phyloP scores from a whole-genome alignment of 768 basidiomycete species.

The Boletus speciosus region DNA sequence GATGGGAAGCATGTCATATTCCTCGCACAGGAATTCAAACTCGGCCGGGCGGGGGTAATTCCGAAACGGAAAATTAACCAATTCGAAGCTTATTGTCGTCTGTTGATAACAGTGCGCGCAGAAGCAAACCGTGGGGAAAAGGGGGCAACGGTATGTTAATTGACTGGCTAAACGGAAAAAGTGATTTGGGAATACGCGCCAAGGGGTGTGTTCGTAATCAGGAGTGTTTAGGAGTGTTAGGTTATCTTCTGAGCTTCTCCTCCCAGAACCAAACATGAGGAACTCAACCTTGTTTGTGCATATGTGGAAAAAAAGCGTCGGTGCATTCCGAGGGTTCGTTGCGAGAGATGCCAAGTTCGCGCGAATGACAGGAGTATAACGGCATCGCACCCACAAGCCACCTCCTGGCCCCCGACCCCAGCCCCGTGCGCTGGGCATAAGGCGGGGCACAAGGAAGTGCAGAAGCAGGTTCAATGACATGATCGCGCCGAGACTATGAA shows the following conservation, averaged over 20 bases:
- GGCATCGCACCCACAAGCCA: not conserved
- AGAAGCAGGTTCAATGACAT: not conserved
- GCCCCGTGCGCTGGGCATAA: not conserved
- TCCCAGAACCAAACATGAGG: not conserved
- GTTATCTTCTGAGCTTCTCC: not conserved
- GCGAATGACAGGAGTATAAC: not conserved
- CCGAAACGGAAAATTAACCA: constrained; percentile 10
- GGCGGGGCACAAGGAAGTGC: not conserved
- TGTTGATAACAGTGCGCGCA: constrained; percentile 3
- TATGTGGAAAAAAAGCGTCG: not conserved
- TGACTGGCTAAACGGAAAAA: not conserved
- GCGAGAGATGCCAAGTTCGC: not conserved
- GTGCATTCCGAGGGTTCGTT: not conserved
- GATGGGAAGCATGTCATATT: not conserved
- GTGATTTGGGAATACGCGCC: not conserved
- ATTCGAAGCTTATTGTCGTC: constrained; percentile 1
- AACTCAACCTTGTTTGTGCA: constrained; percentile 15
- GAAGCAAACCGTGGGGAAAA: constrained; percentile 19
- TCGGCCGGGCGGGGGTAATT: not conserved
- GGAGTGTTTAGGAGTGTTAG: not conserved
- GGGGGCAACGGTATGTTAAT: not conserved
- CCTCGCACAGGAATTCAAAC: constrained; percentile 4
- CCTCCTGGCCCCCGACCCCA: not conserved
- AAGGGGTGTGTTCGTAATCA: constrained; percentile 7
- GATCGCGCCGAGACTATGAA: not conserved